phyloP scores from a whole-genome alignment of 2,329 filamentous ascomycete species.

The Colletotrichum cereale region DNA sequence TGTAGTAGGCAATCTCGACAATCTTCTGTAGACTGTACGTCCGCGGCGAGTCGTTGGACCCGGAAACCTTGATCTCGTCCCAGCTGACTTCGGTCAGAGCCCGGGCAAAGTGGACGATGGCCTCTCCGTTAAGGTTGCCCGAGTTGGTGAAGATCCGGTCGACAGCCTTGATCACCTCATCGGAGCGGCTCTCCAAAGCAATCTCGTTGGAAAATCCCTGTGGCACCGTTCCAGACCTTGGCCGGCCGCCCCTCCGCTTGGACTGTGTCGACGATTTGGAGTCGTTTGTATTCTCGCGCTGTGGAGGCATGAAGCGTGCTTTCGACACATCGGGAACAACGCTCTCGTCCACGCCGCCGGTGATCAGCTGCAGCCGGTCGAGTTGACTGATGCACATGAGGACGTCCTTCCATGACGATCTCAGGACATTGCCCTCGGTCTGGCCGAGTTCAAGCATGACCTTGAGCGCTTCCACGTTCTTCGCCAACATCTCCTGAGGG shows the following conservation, averaged over 20 bases:
- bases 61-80: conserved; percentile 98
- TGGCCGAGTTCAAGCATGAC: conserved; percentile 92
- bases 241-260: conserved; percentile 54
- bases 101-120: conserved; percentile 94
- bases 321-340: conserved; percentile 92
- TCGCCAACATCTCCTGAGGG: conserved; percentile 92
- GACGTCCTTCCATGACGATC: conserved; percentile 94
- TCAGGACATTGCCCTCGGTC: conserved; percentile 90
- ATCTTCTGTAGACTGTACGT: conserved; percentile 98
- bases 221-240: conserved; percentile 69
- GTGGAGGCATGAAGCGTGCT: conserved; percentile 76
- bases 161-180: conserved; percentile 91
- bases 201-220: conserved; percentile 81
- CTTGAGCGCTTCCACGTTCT: conserved; percentile 95
- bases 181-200: conserved; percentile 90
- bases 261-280: conserved; percentile 78
- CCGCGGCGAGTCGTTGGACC: conserved; percentile 92
- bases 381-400: conserved; percentile 96
- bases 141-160: conserved; percentile 98
- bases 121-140: conserved; percentile 90
- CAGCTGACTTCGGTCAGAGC: conserved; percentile 96
- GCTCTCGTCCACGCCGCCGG: conserved; percentile 92
- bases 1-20: conserved; percentile 99
- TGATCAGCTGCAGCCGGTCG: conserved; percentile 94
- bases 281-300: conserved; percentile 65